These are phyloP conservation scores for Coniochaeta sp. DNA, from an alignment of 2,329 filamentous ascomycete species.

Conservation along the genomic window DNA sequence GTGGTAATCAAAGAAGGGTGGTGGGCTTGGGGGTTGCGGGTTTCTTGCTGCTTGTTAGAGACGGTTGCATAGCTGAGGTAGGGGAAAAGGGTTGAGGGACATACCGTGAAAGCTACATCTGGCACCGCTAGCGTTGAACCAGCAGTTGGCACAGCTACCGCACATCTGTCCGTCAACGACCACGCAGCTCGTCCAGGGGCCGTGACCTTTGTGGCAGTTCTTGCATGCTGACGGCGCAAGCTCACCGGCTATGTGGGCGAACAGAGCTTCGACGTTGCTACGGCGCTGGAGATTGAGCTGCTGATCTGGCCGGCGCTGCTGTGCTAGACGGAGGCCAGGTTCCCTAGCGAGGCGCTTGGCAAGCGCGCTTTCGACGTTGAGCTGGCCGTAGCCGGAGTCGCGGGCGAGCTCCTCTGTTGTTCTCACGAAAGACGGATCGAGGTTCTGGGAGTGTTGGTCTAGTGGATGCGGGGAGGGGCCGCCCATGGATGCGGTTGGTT, in stretches of 20 bases:
- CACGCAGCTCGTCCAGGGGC: constrained; percentile 52
- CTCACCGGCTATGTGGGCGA: constrained; percentile 48
- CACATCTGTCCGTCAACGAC: constrained; percentile 54
- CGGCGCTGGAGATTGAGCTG: constrained; percentile 46
- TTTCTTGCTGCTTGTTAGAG: constrained; percentile 19
- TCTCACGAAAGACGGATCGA: constrained; percentile 17
- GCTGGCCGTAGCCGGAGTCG: constrained; percentile 35
- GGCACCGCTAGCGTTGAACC: constrained; percentile 54
- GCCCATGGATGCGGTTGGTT: neutral
- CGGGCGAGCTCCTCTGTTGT: constrained; percentile 40
- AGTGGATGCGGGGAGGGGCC: constrained; percentile 2
- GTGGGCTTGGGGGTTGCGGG: constrained; percentile 32
- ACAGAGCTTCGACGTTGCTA: constrained; percentile 52
- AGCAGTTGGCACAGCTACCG: constrained; percentile 55
- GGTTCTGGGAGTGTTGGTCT: constrained; percentile 12
- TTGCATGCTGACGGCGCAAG: constrained; percentile 43
- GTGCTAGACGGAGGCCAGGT: constrained; percentile 38
- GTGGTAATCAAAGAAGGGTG: constrained; percentile 9
- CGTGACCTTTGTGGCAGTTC: constrained; percentile 53
- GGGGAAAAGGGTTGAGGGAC: neutral
- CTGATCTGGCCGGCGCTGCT: constrained; percentile 46
- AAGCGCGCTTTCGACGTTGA: constrained; percentile 45
- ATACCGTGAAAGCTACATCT: constrained; percentile 53
- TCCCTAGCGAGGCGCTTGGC: constrained; percentile 46
- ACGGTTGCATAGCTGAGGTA: neutral